Conservation (phyloP, 352 stramenopile genomes). For the Pythium diclinum region DNA sequence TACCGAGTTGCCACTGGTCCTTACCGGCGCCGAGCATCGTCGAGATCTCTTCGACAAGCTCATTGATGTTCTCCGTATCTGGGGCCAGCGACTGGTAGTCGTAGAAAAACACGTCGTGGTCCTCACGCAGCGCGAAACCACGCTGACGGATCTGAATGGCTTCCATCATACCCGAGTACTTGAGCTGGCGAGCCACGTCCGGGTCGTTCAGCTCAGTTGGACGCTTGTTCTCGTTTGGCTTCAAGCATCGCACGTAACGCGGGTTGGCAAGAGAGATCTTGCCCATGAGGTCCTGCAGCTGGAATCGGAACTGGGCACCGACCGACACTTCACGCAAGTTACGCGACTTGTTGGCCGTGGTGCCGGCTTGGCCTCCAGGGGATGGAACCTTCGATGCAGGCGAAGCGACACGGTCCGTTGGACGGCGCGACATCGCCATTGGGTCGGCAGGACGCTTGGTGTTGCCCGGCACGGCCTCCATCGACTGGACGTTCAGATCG, state of each 20-base stretch:
- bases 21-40: conserved; percentile 82
- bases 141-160: conserved; percentile 88
- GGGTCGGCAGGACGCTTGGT: conserved; percentile 60
- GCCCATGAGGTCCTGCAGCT: conserved; percentile 86
- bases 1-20: conserved; percentile 87
- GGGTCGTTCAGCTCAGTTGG: conserved; percentile 74
- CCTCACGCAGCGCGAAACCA: conserved; percentile 83
- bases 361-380: conserved; percentile 27
- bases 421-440: conserved; percentile 57
- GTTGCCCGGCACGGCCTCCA: conserved; percentile 75
- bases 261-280: conserved; percentile 88
- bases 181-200: conserved; percentile 84
- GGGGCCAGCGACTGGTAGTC: conserved; percentile 85
- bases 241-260: conserved; percentile 87
- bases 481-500: conserved; percentile 82
- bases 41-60: conserved; percentile 83
- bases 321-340: conserved; percentile 86
- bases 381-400: conserved; percentile 28
- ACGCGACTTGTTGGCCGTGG: conserved; percentile 63
- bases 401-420: conserved; percentile 40
- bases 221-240: conserved; percentile 85
- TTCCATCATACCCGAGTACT: conserved; percentile 92
- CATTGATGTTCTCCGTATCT: conserved; percentile 79
- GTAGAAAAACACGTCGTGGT: conserved; percentile 91
- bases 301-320: conserved; percentile 86